Evolutionary conservation across 2,329 filamentous ascomycete genomes (phyloP), one percentile per base, ranked within the genome.

Genomic region (Fusarium burgessii): DNA sequence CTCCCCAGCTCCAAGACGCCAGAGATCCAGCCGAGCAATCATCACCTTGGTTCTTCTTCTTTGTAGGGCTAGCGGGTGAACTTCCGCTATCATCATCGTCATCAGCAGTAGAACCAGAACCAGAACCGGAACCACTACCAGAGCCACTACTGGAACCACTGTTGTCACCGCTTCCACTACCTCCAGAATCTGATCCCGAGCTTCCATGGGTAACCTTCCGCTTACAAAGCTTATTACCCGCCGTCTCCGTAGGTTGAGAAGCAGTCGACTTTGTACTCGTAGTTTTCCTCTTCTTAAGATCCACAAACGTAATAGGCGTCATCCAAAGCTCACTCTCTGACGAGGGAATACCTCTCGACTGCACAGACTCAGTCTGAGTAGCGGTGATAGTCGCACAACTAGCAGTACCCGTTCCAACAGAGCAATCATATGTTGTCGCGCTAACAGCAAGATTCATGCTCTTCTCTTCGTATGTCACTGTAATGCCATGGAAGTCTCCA

Each of bases 401-500:
- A 17, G 71, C 75, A 5, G 25, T 23, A 2, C 59, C 62, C 2
- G 66, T 55, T 1, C 61, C 59, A 0, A 69, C 23, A 2, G 56
- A 58, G 32, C 75, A 77, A 5, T 73, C 63, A 35, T 76, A 77
- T 1, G 74, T 74, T 1, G 68, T 63, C 7, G 63, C 63, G 6
- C 38, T 59, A 18, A 77, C 63, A 3, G 56, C 46, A 15, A 70
- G 47, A 18, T 72, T 58, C 52, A 76, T 56, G 5, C 63, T 62
- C 0, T 64, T 66, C 4, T 50, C 40, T 20, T 66, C 57, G 15
- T 70, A 73, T 2, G 75, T 77, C 32, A 72, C 62, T 1, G 75
- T 77, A 0, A 77, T 47, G 1, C 71, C 74, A 0, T 56, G 69
- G 13, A 71, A 77, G 14, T 74, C 68, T 6, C 73, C 73, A 11